A percentile compares a stretch with the other conserved stretches of the same genome.
phyloP scores from a whole-genome alignment of 2,329 filamentous ascomycete genomes.

The Elsinoe ampelina region DNA sequence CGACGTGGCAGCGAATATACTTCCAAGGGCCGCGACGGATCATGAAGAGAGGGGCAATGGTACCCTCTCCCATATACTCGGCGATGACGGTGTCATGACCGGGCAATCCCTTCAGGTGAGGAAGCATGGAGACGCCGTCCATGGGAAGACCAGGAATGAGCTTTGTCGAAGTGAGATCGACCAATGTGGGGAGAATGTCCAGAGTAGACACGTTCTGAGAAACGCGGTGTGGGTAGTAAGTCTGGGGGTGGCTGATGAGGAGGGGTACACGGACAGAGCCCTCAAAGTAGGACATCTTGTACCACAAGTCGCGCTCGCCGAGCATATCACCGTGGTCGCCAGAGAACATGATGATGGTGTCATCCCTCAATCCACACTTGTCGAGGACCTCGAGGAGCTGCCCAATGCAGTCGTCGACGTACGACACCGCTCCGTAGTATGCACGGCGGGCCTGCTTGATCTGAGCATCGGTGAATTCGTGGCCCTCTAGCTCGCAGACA shows the following conservation, averaged over 20 bases:
- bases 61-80: conserved; percentile 92
- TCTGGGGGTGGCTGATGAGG: conserved; percentile 69
- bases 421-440: conserved; percentile 88
- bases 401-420: conserved; percentile 87
- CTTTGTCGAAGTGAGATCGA: conserved; percentile 67
- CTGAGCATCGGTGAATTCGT: conserved; percentile 74
- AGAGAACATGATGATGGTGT: conserved; percentile 87
- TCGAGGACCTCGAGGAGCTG: conserved; percentile 69
- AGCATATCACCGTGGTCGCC: conserved; percentile 96
- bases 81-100: conserved; percentile 82
- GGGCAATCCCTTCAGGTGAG: conserved; percentile 60
- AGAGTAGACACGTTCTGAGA: conserved; percentile 80
- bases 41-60: conserved; percentile 84
- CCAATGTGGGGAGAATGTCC: conserved; percentile 81
- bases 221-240: conserved; percentile 67
- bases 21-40: conserved; percentile 86
- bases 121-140: conserved; percentile 72
- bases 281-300: conserved; percentile 98
- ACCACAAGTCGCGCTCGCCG: conserved; percentile 84
- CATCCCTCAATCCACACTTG: conserved; percentile 67
- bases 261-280: conserved; percentile 82
- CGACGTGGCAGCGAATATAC: conserved; percentile 76
- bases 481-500: conserved; percentile 77
- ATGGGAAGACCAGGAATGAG: conserved; percentile 65
- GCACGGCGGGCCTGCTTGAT: conserved; percentile 77